Evolutionary conservation across 106 monocot species (phyloP).

Genomic region (Allium sativum): DNA sequence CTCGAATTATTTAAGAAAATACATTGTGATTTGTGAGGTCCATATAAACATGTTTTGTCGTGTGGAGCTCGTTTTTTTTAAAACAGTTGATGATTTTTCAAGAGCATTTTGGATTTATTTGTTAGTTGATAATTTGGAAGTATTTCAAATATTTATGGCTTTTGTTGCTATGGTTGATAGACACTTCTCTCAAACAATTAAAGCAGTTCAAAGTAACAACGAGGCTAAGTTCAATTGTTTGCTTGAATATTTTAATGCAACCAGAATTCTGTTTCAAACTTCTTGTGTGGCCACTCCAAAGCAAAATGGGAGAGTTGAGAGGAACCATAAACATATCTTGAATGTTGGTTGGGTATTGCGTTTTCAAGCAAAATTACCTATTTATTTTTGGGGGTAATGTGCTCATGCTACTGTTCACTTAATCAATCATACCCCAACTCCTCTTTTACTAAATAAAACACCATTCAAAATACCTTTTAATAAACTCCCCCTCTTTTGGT

Average conservation of each 20-base stretch:
- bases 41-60: background rate
- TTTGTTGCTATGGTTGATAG: too few relatives aligned
- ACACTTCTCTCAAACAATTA: background rate
- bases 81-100: background rate
- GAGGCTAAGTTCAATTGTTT: background rate
- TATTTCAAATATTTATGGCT: background rate
- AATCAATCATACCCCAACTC: conserved; percentile 1
- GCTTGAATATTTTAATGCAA: background rate
- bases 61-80: conserved; percentile 7
- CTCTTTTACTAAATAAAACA: too few relatives aligned
- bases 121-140: background rate
- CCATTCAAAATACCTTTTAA: too few relatives aligned
- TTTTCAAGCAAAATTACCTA: background rate
- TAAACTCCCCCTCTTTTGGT: too few relatives aligned
- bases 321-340: too few relatives aligned
- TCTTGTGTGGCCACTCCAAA: background rate
- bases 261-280: background rate
- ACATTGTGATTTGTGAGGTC: background rate
- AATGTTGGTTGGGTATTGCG: background rate
- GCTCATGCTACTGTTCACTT: background rate
- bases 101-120: background rate
- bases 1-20: background rate
- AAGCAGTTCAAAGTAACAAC: background rate
- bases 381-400: background rate
- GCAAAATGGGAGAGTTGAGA: background rate